A percentile compares a stretch with the other conserved stretches of the same genome.
These are phyloP conservation scores for Dendrocalamus latiflorus DNA, from an alignment of 202 grass and related monocot genomes.

Conservation along the genomic window DNA sequence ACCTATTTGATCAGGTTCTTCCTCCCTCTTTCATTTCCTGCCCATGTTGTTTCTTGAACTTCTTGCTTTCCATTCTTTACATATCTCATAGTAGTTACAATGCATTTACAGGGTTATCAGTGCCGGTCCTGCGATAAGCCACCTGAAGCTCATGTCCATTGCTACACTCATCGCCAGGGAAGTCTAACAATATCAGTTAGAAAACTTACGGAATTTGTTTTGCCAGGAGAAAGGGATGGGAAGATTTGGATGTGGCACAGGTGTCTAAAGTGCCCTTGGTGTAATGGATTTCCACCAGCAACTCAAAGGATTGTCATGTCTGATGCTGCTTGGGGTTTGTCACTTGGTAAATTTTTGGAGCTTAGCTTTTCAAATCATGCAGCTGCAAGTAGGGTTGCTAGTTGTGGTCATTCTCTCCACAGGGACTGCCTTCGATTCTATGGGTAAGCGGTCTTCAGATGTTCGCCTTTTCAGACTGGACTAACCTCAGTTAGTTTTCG, in stretches of 20 bases:
- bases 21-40: too few species aligned
- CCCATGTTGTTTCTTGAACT: too few species aligned
- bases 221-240: too few species aligned
- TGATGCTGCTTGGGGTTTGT: constrained; percentile 94
- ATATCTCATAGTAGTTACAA: too few species aligned
- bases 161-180: too few species aligned
- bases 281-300: constrained; percentile 86
- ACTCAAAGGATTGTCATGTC: constrained; percentile 90
- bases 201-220: too few species aligned
- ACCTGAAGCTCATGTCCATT: too few species aligned
- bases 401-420: constrained; percentile 92
- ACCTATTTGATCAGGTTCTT: constrained; percentile 85
- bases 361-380: constrained; percentile 96
- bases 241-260: too few species aligned
- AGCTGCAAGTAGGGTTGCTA: constrained; percentile 86
- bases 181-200: too few species aligned
- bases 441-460: constrained; percentile 57
- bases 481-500: constrained; percentile 7
- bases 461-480: neutral
- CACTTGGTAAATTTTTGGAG: constrained; percentile 98
- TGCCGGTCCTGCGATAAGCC: too few species aligned
- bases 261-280: constrained; percentile 69
- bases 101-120: too few species aligned
- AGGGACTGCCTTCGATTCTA: constrained; percentile 95
- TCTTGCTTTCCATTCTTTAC: too few species aligned